Evolutionary conservation across 176 grass and related monocot genomes (phyloP).

Genomic region (Saccharum spontaneum): DNA sequence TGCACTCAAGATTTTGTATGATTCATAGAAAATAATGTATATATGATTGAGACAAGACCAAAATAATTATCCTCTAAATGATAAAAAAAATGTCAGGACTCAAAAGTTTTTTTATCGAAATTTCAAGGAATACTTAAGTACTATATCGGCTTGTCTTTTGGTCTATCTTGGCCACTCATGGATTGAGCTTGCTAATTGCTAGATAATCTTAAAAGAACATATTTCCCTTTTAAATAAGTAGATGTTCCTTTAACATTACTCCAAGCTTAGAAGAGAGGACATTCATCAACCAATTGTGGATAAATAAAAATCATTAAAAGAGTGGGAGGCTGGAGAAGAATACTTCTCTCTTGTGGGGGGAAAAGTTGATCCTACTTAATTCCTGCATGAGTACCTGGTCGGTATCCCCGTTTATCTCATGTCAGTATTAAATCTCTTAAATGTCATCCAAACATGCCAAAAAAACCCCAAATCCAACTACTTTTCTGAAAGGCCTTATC

Average conservation of each 20-base stretch:
- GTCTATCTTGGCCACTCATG: background rate
- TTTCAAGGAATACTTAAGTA: background rate
- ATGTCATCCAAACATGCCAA: background rate
- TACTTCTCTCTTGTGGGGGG: no score
- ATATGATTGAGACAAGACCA: background rate
- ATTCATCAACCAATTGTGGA: background rate
- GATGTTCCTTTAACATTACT: background rate
- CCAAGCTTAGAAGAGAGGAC: background rate
- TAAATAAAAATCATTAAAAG: background rate
- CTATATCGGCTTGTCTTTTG: background rate
- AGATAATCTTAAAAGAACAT: background rate
- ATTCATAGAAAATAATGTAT: background rate
- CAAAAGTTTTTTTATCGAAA: no score
- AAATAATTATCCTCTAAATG: background rate
- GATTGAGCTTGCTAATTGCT: background rate
- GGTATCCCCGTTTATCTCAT: no score
- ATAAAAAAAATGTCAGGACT: background rate
- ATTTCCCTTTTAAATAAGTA: background rate
- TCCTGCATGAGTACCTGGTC: no score
- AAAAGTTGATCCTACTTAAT: no score
- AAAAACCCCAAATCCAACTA: no score
- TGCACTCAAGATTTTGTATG: background rate
- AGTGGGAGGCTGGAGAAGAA: background rate
- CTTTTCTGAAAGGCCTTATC: background rate
- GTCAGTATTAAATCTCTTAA: background rate